These are phyloP conservation scores for Kurtzmaniella quercitrusa DNA, from an alignment of 1,139 yeast genomes.

Conservation along the genomic window DNA sequence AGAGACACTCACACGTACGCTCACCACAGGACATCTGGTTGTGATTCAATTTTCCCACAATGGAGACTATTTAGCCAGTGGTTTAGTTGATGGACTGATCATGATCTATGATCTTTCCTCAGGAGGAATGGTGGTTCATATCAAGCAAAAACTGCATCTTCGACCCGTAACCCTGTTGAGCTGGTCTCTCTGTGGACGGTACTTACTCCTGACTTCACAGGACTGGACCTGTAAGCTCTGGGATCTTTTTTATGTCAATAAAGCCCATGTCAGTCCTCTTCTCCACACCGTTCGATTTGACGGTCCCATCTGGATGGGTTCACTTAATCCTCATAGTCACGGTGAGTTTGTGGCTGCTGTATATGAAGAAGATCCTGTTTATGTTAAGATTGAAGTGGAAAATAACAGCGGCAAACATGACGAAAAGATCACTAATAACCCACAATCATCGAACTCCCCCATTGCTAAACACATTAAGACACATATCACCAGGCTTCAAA, in stretches of 20 bases:
- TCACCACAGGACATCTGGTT: conserved; percentile 66
- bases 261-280: conserved; percentile 27
- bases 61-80: conserved; percentile 90
- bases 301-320: conserved; percentile 71
- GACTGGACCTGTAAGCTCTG: conserved; percentile 84
- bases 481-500: background rate
- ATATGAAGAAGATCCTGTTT: conserved; percentile 51
- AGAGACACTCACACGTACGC: conserved; percentile 66
- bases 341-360: conserved; percentile 45
- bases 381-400: conserved; percentile 30
- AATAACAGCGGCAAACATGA: too few relatives aligned
- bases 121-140: conserved; percentile 50
- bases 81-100: conserved; percentile 74
- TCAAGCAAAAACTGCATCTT: conserved; percentile 57
- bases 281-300: conserved; percentile 50
- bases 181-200: conserved; percentile 78
- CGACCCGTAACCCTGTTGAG: conserved; percentile 70
- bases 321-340: conserved; percentile 49
- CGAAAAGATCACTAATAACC: too few relatives aligned
- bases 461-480: conserved; percentile 1
- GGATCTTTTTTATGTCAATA: conserved; percentile 54
- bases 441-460: too few relatives aligned
- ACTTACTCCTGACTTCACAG: conserved; percentile 67
- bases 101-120: conserved; percentile 70
- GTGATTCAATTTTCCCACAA: conserved; percentile 65